Conservation (phyloP, 148 eudicot species). For the Agrostemma githago region DNA sequence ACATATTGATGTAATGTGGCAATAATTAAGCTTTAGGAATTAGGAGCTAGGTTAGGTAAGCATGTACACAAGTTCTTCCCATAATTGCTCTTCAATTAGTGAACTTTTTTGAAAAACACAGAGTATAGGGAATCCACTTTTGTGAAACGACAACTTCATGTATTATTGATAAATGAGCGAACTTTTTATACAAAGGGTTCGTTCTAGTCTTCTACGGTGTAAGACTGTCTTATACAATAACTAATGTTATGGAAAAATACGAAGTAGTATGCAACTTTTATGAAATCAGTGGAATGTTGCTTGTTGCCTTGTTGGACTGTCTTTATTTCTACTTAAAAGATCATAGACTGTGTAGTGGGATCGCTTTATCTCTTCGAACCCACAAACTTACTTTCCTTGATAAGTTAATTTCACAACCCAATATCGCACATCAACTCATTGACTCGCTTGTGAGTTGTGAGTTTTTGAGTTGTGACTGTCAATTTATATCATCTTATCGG, state of each 20-base stretch:
- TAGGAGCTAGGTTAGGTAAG: constrained; percentile 21
- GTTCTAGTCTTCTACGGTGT: too few species aligned
- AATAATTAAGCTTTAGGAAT: constrained; percentile 23
- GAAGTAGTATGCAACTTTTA: not conserved
- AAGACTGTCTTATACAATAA: too few species aligned
- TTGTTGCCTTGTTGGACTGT: constrained; percentile 13
- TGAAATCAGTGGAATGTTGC: constrained; percentile 18
- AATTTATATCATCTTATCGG: not conserved
- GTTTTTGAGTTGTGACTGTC: too few species aligned
- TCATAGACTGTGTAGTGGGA: too few species aligned
- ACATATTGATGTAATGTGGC: not conserved
- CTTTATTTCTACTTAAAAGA: constrained; percentile 11
- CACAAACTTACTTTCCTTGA: too few species aligned
- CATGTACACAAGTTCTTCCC: constrained; percentile 11
- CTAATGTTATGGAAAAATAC: too few species aligned
- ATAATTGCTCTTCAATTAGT: constrained; percentile 14
- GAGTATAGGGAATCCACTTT: too few species aligned
- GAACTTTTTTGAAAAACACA: not conserved
- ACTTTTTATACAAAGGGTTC: too few species aligned
- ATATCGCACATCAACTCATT: not conserved
- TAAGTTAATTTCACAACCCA: too few species aligned
- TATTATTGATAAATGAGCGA: too few species aligned
- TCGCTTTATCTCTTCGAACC: too few species aligned
- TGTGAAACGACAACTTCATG: too few species aligned
- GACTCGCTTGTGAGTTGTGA: not conserved